phyloP scores from a whole-genome alignment of 345 rosid species.

The Syzygium oleosum region DNA sequence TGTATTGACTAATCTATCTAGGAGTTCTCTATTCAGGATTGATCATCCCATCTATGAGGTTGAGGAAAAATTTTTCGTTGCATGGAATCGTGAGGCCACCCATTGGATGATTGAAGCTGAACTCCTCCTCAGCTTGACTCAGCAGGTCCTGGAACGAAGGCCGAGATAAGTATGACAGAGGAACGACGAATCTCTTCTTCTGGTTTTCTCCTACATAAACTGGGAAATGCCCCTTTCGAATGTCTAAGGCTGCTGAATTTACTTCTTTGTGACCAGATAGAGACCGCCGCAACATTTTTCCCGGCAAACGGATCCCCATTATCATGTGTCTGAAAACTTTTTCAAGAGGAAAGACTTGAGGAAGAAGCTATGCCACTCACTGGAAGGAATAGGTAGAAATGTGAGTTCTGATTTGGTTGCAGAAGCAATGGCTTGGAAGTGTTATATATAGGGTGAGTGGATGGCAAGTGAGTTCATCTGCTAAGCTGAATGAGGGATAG shows the following conservation, averaged over 20 bases:
- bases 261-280: background rate
- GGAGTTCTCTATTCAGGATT: background rate
- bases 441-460: background rate
- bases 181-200: slow-evolving; percentile 24
- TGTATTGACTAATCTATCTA: background rate
- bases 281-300: background rate
- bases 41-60: background rate
- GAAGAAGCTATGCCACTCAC: background rate
- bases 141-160: slow-evolving; percentile 25
- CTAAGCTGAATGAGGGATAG: background rate
- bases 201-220: slow-evolving; percentile 31
- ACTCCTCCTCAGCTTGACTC: slow-evolving; percentile 25
- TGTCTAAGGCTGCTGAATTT: background rate
- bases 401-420: background rate
- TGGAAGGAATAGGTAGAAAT: background rate
- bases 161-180: slow-evolving; percentile 17
- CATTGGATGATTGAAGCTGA: slow-evolving; percentile 30
- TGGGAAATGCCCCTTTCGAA: slow-evolving; percentile 21
- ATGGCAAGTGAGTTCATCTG: background rate
- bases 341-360: background rate
- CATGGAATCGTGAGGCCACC: slow-evolving; percentile 35
- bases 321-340: background rate
- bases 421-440: background rate
- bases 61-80: slow-evolving; percentile 16
- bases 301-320: background rate